Base-by-base conservation (phyloP, 768 basidiomycete genomes). In the Suillus plorans region DNA sequence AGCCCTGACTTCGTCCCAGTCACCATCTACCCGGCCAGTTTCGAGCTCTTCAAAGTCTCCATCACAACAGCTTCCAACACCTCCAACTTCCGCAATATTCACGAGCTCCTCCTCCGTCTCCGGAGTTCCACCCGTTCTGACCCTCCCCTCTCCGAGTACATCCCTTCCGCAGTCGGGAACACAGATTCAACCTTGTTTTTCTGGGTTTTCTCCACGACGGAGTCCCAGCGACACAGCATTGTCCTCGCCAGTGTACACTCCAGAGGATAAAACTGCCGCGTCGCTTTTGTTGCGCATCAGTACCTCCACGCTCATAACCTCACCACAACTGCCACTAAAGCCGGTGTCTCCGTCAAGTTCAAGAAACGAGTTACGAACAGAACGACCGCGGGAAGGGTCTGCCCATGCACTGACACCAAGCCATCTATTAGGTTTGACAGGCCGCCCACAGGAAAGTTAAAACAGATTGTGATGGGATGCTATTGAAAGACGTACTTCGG, bases 241-340 rank as follows among this genome's bases (percentile, higher is more conserved):
- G 18, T 42, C 73, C 56, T 71, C 75, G 20, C 69, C 70, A 28
- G 34, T 75, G 66, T 62, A 71, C 63, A 45, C 81, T 5, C 84
- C 86, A 0, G 90, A 91, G 62, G 90, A 92, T 71, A 87, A 91
- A 76, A 82, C 80, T 0, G 89, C 89, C 0, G 89, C 89, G 18
- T 85, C 89, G 4, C 77, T 91, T 65, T 73, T 90, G 16, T 74
- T 91, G 45, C 86, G 89, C 66, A 90, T 91, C 66, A 82, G 85
- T 68, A 78, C 81, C 1, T 82, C 83, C n/a, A 56, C 53, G 39
- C 37, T 41, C 16, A 20, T n/a, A 22, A 67, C 64, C 5, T 72
- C 73, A 9, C 31, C 71, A 13, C 73, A 64, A n/a, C 39, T 61
- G 10, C 49, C 62, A 8, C 39, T 55, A 20, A 62, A 62, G 10